phyloP scores from a whole-genome alignment of 768 basidiomycete species.

The Clathrus columnatus region DNA sequence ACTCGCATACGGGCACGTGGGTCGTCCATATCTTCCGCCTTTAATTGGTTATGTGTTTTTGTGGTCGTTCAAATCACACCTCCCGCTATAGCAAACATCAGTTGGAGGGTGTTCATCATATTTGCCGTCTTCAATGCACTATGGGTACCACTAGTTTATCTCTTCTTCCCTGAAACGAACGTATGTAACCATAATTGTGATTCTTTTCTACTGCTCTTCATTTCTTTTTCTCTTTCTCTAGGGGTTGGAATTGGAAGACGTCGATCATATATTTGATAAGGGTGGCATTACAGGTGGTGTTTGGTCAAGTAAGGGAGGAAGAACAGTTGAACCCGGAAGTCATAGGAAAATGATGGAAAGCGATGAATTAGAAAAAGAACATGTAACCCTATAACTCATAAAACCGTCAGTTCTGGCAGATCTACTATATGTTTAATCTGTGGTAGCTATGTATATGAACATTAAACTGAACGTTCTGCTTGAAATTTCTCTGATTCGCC shows the following conservation, averaged over 20 bases:
- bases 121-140: conserved; percentile 37
- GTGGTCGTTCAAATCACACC: conserved; percentile 36
- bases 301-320: conserved; percentile 27
- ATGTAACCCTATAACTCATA: too few species aligned
- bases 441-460: too few species aligned
- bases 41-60: conserved; percentile 24
- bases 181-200: not conserved
- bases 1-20: conserved; percentile 31
- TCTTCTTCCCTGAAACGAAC: conserved; percentile 29
- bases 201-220: too few species aligned
- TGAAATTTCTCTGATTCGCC: too few species aligned
- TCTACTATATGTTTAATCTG: too few species aligned
- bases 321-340: conserved; percentile 21
- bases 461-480: too few species aligned
- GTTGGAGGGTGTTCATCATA: conserved; percentile 36
- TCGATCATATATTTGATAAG: conserved; percentile 33
- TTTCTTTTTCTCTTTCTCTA: not conserved
- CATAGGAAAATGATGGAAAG: not conserved
- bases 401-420: too few species aligned
- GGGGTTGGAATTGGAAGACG: conserved; percentile 31
- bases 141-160: conserved; percentile 33
- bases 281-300: conserved; percentile 35
- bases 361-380: too few species aligned
- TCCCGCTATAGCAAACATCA: conserved; percentile 34
- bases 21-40: conserved; percentile 23